Evolutionary conservation across 805 yeast genomes (phyloP).

Genomic region (Lachancea meyersii): DNA sequence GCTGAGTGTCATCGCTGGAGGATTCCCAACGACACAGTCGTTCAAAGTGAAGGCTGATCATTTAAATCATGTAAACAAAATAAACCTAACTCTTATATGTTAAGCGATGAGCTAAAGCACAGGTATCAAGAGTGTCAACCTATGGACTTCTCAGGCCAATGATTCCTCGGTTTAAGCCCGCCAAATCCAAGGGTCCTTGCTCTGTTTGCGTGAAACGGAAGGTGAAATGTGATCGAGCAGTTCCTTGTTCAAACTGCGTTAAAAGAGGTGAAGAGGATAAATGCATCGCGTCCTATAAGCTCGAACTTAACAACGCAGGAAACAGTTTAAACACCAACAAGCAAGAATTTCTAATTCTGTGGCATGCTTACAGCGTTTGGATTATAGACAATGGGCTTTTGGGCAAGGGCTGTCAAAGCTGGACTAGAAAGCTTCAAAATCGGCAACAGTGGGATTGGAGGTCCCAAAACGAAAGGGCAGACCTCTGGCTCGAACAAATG

Average conservation of each 20-base stretch:
- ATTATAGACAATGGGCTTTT: slow-evolving; percentile 23
- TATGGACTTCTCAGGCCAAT: neutral
- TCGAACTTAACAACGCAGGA: slow-evolving; percentile 1
- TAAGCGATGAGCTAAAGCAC: too few relatives aligned
- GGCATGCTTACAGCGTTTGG: slow-evolving; percentile 29
- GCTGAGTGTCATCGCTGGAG: too few relatives aligned
- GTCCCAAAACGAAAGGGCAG: slow-evolving; percentile 10
- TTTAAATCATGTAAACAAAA: too few relatives aligned
- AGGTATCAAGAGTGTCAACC: too few relatives aligned
- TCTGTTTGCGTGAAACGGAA: slow-evolving; percentile 26
- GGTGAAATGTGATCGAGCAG: slow-evolving; percentile 30
- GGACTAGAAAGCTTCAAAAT: slow-evolving; percentile 7
- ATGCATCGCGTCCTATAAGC: slow-evolving; percentile 14
- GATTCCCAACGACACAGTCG: neutral
- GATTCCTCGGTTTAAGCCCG: slow-evolving; percentile 9
- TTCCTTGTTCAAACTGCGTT: slow-evolving; percentile 31
- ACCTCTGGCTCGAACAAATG: slow-evolving; percentile 15
- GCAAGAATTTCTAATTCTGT: slow-evolving; percentile 18
- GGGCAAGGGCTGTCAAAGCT: slow-evolving; percentile 11
- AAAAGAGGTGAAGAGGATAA: slow-evolving; percentile 24
- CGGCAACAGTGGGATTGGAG: slow-evolving; percentile 2
- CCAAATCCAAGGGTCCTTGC: slow-evolving; percentile 22
- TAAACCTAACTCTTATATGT: neutral
- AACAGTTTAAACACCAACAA: slow-evolving; percentile 3
- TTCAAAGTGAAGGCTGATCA: neutral